Base-by-base conservation (phyloP, 2,329 filamentous ascomycete species). In the Tolypocladium tundrense region DNA sequence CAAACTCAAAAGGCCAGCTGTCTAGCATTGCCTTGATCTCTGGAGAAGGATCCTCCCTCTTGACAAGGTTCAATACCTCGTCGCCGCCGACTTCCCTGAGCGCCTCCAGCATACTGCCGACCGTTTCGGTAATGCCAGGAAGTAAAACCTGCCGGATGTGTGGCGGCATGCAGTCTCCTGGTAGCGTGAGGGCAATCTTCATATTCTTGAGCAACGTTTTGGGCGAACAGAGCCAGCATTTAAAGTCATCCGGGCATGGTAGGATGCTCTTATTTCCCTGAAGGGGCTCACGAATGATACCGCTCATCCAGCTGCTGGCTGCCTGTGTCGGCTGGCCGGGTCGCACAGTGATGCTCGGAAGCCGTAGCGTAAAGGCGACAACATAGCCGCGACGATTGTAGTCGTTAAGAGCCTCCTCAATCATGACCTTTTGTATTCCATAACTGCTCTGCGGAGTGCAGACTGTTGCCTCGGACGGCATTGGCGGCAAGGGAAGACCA, bases 341-440 rank as follows among this genome's bases (percentile, higher is more conserved):
- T 5, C 84, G 75, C 1, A 87, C 81, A 0, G 81, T 81, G 19
- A 87, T 78, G 0, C 83, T 86, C 0, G 84, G 83, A 16, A 86
- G 77, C 0, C 84, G 77, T 21, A 84, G 74, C 4, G 76, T 76
- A 19, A 83, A 75, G 0, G 81, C 84, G 55, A 83, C 79, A 53
- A 87, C 77, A 43, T 84, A 75, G 0, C 80, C 79, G 9, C 81
- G 62, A 1, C 84, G 73, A 7, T 71, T 72, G 56, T 64, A 68
- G 53, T 71, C 69, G 58, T 70, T 70, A 19, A 71, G 58, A 16
- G 68, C 42, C n/a, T 65, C 35, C 55, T 87, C 84, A 56, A 81
- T 78, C 62, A 86, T 83, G 55, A 86, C 72, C 67, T 87, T 87
- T 66, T 85, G 78, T 0, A 79, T 78, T 4, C 84, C 84, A 62